Conservation (phyloP, 352 stramenopile genomes). For the Globisporangium megalacanthum region DNA sequence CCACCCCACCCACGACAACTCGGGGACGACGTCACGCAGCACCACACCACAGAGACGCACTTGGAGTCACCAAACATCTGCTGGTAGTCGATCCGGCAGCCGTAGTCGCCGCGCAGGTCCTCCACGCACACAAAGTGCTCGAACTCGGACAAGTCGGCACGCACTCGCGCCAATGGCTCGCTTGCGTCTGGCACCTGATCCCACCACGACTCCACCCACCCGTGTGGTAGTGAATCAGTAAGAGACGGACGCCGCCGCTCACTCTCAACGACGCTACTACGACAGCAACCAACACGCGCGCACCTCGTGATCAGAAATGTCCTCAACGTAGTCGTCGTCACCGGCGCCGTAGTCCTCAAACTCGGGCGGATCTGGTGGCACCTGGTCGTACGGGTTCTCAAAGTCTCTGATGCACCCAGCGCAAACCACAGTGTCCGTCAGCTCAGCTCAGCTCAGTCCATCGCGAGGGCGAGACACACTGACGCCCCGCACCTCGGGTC, state of each 20-base stretch:
- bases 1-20: neutral
- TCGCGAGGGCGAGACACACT: neutral
- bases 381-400: slow-evolving; percentile 33
- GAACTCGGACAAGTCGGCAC: slow-evolving; percentile 49
- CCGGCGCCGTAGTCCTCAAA: slow-evolving; percentile 17
- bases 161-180: slow-evolving; percentile 18
- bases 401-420: slow-evolving; percentile 31
- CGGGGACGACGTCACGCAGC: neutral
- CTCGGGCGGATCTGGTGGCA: slow-evolving; percentile 13
- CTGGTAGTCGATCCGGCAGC: slow-evolving; percentile 62
- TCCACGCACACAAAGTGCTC: slow-evolving; percentile 64
- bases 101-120: slow-evolving; percentile 41
- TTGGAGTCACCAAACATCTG: slow-evolving; percentile 67
- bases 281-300: neutral
- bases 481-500: slow-evolving; percentile 3
- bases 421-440: neutral
- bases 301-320: slow-evolving; percentile 71
- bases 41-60: slow-evolving; percentile 16
- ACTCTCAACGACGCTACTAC: neutral
- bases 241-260: no score
- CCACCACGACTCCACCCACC: neutral
- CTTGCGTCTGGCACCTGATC: slow-evolving; percentile 8
- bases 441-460: neutral
- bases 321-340: slow-evolving; percentile 37
- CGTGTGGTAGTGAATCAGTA: neutral